Conservation (phyloP, 2,329 filamentous ascomycete genomes). For the Fusarium paranaense region DNA sequence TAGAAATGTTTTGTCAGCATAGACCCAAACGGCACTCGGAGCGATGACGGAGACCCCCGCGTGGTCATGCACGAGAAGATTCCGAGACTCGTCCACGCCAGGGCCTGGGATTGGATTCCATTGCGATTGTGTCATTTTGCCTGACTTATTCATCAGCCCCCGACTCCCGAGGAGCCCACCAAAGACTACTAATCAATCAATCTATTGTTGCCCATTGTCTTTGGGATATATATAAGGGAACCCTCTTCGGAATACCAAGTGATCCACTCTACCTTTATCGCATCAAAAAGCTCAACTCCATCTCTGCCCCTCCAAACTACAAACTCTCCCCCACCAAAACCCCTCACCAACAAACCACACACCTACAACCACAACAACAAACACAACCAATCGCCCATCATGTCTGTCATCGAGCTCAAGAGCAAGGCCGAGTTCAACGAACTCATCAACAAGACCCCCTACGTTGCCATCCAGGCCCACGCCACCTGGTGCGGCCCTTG, state of each 20-base stretch:
- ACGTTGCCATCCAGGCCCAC: constrained; percentile 68
- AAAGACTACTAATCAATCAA: not conserved
- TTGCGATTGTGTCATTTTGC: constrained; percentile 36
- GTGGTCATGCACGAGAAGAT: constrained; percentile 11
- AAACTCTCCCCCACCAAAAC: constrained; percentile 27
- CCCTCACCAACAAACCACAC: constrained; percentile 23
- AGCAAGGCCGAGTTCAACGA: constrained; percentile 60
- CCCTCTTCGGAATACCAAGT: not conserved
- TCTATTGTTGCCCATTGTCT: not conserved
- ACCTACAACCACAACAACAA: constrained; percentile 2
- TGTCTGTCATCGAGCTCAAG: constrained; percentile 52
- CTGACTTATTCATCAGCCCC: constrained; percentile 36
- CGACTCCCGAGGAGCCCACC: constrained; percentile 14
- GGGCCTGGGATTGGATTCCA: constrained; percentile 13
- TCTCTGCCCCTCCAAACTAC: constrained; percentile 12
- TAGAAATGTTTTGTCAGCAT: constrained; percentile 35
- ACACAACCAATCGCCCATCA: constrained; percentile 34
- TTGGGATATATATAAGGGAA: constrained; percentile 17
- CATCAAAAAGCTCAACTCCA: constrained; percentile 9
- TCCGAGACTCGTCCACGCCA: not conserved
- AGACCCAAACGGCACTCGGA: constrained; percentile 25
- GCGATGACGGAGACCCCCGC: constrained; percentile 16
- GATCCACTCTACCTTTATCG: constrained; percentile 19
- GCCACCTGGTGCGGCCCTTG: constrained; percentile 72
- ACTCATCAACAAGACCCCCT: constrained; percentile 60